Evolutionary conservation across 2,329 filamentous ascomycete genomes (phyloP).

Genomic region (Aphanocladium album): DNA sequence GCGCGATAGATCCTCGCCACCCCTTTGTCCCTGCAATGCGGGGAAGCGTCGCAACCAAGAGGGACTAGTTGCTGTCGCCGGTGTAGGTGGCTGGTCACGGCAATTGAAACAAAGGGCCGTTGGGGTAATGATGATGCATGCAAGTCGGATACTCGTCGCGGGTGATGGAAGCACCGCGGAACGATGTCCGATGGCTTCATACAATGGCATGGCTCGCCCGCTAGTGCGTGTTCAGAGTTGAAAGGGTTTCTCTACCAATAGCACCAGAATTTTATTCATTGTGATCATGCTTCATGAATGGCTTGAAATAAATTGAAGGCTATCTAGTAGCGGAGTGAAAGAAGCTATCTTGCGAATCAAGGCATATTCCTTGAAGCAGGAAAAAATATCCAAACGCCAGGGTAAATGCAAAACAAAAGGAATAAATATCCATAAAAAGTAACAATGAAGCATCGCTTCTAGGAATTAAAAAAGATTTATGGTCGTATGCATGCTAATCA

Average conservation of each 20-base stretch:
- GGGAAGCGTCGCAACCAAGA: neutral
- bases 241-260: no score
- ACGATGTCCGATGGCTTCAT: neutral
- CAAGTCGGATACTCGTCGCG: neutral
- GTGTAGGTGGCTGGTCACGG: neutral
- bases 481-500: neutral
- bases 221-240: no score
- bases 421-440: neutral
- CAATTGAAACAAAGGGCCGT: neutral
- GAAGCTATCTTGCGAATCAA: neutral
- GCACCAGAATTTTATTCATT: neutral
- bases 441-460: no score
- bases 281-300: neutral
- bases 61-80: neutral
- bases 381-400: neutral
- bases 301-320: neutral
- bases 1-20: neutral
- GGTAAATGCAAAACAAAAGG: slow-evolving; percentile 4
- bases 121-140: neutral
- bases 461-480: no score
- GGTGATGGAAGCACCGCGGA: neutral
- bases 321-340: slow-evolving; percentile 1
- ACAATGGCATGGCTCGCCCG: no score
- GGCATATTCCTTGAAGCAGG: neutral
- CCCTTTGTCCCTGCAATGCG: neutral